A percentile compares a stretch with the other conserved stretches of the same genome.
phyloP scores from a whole-genome alignment of 164 flowering plant species.

The Umbilicus rupestris region DNA sequence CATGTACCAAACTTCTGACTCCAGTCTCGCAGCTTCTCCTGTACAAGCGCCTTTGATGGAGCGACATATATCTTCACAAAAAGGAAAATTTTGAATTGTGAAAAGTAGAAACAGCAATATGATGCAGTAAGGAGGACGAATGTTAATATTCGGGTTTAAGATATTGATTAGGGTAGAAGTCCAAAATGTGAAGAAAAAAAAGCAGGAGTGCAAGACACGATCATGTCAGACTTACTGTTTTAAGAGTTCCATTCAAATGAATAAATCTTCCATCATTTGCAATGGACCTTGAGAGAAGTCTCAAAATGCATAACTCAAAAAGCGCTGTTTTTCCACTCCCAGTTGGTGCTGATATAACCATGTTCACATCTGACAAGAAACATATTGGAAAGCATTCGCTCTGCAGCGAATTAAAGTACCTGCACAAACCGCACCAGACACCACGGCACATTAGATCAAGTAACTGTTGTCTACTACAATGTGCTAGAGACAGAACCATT shows the following conservation, averaged over 20 bases:
- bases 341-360: conserved; percentile 97
- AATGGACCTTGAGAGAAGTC: conserved; percentile 83
- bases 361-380: conserved; percentile 69
- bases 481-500: too few species aligned
- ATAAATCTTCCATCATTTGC: conserved; percentile 51
- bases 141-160: background rate
- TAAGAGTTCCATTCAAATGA: conserved; percentile 72
- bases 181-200: background rate
- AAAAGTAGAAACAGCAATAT: background rate
- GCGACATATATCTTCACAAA: conserved; percentile 70
- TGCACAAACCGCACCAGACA: conserved; percentile 22
- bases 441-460: background rate
- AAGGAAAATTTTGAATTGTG: conserved; percentile 1
- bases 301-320: conserved; percentile 92
- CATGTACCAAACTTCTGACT: conserved; percentile 69
- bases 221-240: conserved; percentile 48
- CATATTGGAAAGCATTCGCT: conserved; percentile 90
- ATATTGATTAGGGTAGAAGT: too few species aligned
- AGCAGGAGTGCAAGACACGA: background rate
- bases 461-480: background rate
- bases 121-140: background rate
- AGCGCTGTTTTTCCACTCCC: conserved; percentile 98
- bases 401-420: conserved; percentile 94
- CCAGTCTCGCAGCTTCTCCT: conserved; percentile 95
- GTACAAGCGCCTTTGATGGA: conserved; percentile 96